Percentiles rank a stretch among this genome's conserved stretches.
These are phyloP conservation scores for Dioscorea zingiberensis DNA, from an alignment of 106 monocot genomes.

Conservation along the genomic window DNA sequence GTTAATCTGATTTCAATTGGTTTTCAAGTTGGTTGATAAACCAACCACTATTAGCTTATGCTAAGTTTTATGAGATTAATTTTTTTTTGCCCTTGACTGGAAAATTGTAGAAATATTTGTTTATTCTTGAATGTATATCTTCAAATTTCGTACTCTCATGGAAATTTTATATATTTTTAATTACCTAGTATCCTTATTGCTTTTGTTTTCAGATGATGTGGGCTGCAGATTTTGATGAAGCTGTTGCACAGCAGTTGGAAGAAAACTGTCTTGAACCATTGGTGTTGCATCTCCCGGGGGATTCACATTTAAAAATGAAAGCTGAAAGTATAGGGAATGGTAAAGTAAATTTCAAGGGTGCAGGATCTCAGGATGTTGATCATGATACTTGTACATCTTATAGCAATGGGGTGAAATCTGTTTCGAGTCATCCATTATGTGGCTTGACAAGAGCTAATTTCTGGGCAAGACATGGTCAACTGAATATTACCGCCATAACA, in stretches of 20 bases:
- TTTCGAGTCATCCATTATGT: constrained; percentile 75
- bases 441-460: constrained; percentile 78
- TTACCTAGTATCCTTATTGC: too few species aligned
- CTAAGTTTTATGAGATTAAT: too few species aligned
- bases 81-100: too few species aligned
- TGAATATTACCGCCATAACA: constrained; percentile 17
- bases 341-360: constrained; percentile 17
- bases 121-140: too few species aligned
- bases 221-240: constrained; percentile 99
- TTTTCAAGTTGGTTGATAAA: too few species aligned
- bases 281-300: constrained; percentile 29
- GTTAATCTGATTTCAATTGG: too few species aligned
- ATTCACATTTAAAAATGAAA: constrained; percentile 20
- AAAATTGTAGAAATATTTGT: too few species aligned
- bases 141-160: too few species aligned
- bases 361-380: constrained; percentile 16
- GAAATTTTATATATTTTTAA: too few species aligned
- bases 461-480: constrained; percentile 49
- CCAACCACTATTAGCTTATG: too few species aligned
- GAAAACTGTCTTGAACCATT: constrained; percentile 81
- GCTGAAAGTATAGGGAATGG: constrained; percentile 22
- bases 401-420: constrained; percentile 33
- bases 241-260: constrained; percentile 38
- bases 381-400: constrained; percentile 24
- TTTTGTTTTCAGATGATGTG: constrained; percentile 86